Evolutionary conservation across 148 eudicot genomes (phyloP), one percentile per base, ranked within the genome.

Genomic region (Amaranthus hypochondriacus): DNA sequence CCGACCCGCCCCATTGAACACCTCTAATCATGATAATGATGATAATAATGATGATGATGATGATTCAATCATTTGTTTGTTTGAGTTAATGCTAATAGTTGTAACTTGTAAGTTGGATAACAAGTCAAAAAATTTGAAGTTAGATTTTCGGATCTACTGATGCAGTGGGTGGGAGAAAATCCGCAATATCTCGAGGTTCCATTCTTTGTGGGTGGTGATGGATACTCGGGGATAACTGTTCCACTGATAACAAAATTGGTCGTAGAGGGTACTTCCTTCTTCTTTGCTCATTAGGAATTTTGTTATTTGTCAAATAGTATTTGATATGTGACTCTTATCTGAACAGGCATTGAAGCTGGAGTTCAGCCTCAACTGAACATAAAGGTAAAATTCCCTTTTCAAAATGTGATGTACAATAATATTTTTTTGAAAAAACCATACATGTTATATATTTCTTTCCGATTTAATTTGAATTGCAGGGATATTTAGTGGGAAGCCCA

Each of bases 401-500:
- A 28, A 28, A 28, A 28, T 28, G 39, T n/a, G n/a, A n/a, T n/a
- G n/a, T n/a, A n/a, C n/a, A n/a, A n/a, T n/a, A n/a, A n/a, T n/a
- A n/a, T n/a, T n/a, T n/a, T n/a, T n/a, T 12, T 69, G 59, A 69
- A 51, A 5, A 8, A 50, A 0, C 52, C 2, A 28, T 51, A 53
- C 48, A 21, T 11, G 46, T 21, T 2, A 18, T 58, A 47, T 12
- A 7, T 47, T 51, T 46, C 28, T 59, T n/a, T 53, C 39, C 53
- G 5, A 7, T 28, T 11, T 28, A 10, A 6, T 68, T 47, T 77
- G 50, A 63, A 55, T 62, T 72, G 66, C 77, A 86, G 89, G 89
- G 89, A 48, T 86, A 86, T 72, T 56, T 86, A 66, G 79, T 79
- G 69, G 87, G 88, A 73, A 79, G 88, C 70, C 92, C 92, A 3